phyloP scores from a whole-genome alignment of 805 yeast species.

The Candida parachauliodes region DNA sequence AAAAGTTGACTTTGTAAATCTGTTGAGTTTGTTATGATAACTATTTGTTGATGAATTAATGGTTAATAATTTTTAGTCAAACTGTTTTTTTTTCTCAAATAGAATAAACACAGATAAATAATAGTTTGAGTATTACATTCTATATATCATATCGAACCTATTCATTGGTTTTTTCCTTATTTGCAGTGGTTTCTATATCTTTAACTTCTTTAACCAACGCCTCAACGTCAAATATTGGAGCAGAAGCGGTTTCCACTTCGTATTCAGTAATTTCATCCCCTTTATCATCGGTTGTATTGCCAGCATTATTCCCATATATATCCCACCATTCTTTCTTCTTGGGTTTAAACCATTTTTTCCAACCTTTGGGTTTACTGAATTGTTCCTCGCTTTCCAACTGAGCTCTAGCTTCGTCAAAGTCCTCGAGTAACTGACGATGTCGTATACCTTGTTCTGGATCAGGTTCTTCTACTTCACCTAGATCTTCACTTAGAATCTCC shows the following conservation, averaged over 20 bases:
- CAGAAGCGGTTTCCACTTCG: constrained; percentile 13
- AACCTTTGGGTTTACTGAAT: constrained; percentile 32
- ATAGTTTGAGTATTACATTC: too few relatives aligned
- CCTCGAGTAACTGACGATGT: constrained; percentile 75
- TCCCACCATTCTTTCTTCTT: constrained; percentile 60
- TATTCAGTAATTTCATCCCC: constrained; percentile 8
- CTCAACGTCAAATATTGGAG: constrained; percentile 42
- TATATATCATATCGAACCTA: background rate
- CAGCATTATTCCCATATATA: constrained; percentile 42
- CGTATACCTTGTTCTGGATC: constrained; percentile 84
- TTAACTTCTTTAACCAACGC: constrained; percentile 43
- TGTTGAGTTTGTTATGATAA: too few relatives aligned
- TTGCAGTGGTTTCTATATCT: constrained; percentile 30
- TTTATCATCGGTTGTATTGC: constrained; percentile 14
- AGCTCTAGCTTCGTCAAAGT: constrained; percentile 81
- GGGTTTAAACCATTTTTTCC: constrained; percentile 49
- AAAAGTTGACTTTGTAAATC: too few relatives aligned
- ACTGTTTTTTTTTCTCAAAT: too few relatives aligned
- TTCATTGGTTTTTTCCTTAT: background rate
- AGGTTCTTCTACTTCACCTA: constrained; percentile 93
- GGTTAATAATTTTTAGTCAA: too few relatives aligned
- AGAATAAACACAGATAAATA: too few relatives aligned
- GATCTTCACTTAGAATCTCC: constrained; percentile 84
- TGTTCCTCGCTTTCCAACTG: constrained; percentile 45
- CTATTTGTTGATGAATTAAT: too few relatives aligned